Evolutionary conservation across 1,284 basidiomycete genomes (phyloP).

Genomic region (Anthracocystis walkeri): DNA sequence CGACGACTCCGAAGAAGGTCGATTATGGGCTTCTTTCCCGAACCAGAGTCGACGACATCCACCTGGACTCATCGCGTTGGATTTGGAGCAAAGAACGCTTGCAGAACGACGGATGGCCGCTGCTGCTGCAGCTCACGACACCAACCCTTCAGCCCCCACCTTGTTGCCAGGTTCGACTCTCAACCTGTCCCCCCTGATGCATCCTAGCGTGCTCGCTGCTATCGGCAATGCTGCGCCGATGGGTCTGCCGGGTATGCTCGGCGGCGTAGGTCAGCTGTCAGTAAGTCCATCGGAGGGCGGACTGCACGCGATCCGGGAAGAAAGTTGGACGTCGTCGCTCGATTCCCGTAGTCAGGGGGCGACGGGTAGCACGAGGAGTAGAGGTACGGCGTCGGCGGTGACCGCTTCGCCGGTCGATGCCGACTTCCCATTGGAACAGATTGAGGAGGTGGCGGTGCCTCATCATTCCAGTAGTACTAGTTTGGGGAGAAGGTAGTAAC

Average conservation of each 20-base stretch:
- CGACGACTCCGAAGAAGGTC: slow-evolving; percentile 53
- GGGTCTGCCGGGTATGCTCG: slow-evolving; percentile 16
- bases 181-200: slow-evolving; percentile 24
- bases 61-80: slow-evolving; percentile 56
- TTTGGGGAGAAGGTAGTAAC: background rate
- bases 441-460: slow-evolving; percentile 23
- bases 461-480: slow-evolving; percentile 8
- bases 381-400: slow-evolving; percentile 15
- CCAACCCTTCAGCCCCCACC: slow-evolving; percentile 7
- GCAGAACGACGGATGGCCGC: slow-evolving; percentile 24
- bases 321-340: slow-evolving; percentile 49
- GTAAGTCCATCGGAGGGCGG: slow-evolving; percentile 48
- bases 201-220: slow-evolving; percentile 23
- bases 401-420: slow-evolving; percentile 33
- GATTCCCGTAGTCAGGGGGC: slow-evolving; percentile 37
- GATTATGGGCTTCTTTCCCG: slow-evolving; percentile 57
- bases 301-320: slow-evolving; percentile 55
- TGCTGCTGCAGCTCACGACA: slow-evolving; percentile 16
- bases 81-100: slow-evolving; percentile 41
- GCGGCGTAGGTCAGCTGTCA: slow-evolving; percentile 25
- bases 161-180: slow-evolving; percentile 11
- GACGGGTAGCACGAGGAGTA: slow-evolving; percentile 26
- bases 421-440: slow-evolving; percentile 28
- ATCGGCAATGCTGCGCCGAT: slow-evolving; percentile 12
- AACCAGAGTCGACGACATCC: slow-evolving; percentile 55